phyloP scores from a whole-genome alignment of 768 basidiomycete species.

The Amanita molliuscula region DNA sequence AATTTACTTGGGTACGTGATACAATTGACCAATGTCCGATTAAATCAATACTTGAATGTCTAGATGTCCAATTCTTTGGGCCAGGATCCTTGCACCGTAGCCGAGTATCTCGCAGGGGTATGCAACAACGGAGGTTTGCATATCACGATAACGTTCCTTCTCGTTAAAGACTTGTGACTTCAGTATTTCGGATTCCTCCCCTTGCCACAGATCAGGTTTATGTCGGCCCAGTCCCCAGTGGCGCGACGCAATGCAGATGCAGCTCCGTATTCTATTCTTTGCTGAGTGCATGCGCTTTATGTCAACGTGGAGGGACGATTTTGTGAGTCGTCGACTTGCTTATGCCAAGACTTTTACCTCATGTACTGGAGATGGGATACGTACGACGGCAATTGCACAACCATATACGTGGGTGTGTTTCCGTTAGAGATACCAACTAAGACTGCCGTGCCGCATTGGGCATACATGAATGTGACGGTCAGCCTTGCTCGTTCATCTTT shows the following conservation, averaged over 20 bases:
- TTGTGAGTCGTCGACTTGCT: background rate
- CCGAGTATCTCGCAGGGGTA: slow-evolving; percentile 28
- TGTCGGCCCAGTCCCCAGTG: slow-evolving; percentile 21
- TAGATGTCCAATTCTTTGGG: slow-evolving; percentile 28
- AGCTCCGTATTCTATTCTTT: slow-evolving; percentile 44
- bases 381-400: slow-evolving; percentile 38
- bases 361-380: slow-evolving; percentile 30
- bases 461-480: slow-evolving; percentile 35
- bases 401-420: slow-evolving; percentile 25
- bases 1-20: slow-evolving; percentile 18
- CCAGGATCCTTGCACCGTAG: slow-evolving; percentile 36
- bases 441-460: slow-evolving; percentile 38
- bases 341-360: background rate
- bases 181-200: slow-evolving; percentile 26
- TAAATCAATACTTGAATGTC: background rate
- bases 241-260: slow-evolving; percentile 36
- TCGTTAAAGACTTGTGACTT: slow-evolving; percentile 9
- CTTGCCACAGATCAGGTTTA: slow-evolving; percentile 21
- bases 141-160: background rate
- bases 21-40: background rate
- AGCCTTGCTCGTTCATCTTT: slow-evolving; percentile 3
- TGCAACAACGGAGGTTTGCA: slow-evolving; percentile 26
- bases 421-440: slow-evolving; percentile 25
- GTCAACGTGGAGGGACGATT: slow-evolving; percentile 22
- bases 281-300: slow-evolving; percentile 38